These are phyloP conservation scores for Triangularia verruculosa DNA, from an alignment of 2,329 filamentous ascomycete genomes.

Conservation along the genomic window DNA sequence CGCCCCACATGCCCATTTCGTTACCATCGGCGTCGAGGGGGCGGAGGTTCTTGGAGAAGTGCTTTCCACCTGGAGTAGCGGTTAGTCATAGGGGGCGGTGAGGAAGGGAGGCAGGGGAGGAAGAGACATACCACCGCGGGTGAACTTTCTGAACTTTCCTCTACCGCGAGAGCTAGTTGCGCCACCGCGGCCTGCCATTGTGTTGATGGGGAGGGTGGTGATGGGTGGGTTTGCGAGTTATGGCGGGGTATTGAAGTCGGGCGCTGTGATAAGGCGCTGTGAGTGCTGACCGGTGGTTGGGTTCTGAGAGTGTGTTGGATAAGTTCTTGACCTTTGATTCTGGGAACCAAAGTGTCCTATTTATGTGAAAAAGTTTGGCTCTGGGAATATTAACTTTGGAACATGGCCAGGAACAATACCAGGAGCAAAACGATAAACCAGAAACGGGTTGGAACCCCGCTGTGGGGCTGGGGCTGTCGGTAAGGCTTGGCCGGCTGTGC, in stretches of 20 bases:
- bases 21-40: constrained; percentile 88
- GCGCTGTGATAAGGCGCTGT: not conserved
- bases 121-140: constrained; percentile 70
- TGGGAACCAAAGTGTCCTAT: not conserved
- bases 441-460: not conserved
- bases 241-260: constrained; percentile 13
- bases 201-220: constrained; percentile 16
- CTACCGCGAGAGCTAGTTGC: constrained; percentile 65
- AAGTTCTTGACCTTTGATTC: not conserved
- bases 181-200: constrained; percentile 46
- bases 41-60: constrained; percentile 88
- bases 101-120: not conserved
- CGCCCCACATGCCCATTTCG: constrained; percentile 81
- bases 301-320: not conserved
- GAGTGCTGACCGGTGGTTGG: not conserved
- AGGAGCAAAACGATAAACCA: not conserved
- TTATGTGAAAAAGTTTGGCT: not conserved
- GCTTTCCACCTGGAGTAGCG: constrained; percentile 71
- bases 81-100: constrained; percentile 6
- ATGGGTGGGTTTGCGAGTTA: constrained; percentile 2
- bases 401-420: not conserved
- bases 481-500: not conserved
- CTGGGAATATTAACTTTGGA: not conserved
- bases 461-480: not conserved
- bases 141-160: constrained; percentile 92